These are phyloP conservation scores for Aspergillus sp. DNA, from an alignment of 2,329 filamentous ascomycete species.

Conservation along the genomic window DNA sequence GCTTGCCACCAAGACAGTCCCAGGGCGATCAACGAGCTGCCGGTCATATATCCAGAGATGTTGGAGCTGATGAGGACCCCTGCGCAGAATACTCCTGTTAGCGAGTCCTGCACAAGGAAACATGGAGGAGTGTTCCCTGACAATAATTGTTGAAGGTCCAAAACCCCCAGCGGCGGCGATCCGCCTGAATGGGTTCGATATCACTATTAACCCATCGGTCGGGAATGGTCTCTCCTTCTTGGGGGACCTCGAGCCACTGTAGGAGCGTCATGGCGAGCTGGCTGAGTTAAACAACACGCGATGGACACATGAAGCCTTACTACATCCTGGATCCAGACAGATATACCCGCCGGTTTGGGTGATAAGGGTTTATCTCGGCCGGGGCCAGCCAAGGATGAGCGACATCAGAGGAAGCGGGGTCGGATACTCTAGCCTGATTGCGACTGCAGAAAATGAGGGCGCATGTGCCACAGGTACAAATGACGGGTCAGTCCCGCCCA, in stretches of 20 bases:
- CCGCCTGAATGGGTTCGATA: slow-evolving; percentile 51
- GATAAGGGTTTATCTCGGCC: no score
- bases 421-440: no score
- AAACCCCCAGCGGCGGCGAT: slow-evolving; percentile 48
- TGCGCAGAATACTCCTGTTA: slow-evolving; percentile 16
- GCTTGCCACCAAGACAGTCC: slow-evolving; percentile 39
- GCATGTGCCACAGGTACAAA: background rate
- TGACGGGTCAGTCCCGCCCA: background rate
- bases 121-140: slow-evolving; percentile 16
- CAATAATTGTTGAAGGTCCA: slow-evolving; percentile 51
- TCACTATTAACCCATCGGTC: slow-evolving; percentile 49
- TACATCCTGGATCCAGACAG: no score
- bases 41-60: slow-evolving; percentile 36
- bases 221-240: background rate
- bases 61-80: slow-evolving; percentile 53
- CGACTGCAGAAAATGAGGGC: no score
- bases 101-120: background rate
- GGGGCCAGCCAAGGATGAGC: no score
- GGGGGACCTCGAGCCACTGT: background rate
- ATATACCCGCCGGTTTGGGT: no score
- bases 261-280: background rate
- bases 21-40: slow-evolving; percentile 38
- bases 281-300: background rate
- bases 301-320: background rate
- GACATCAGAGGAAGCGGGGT: no score